Evolutionary conservation across 805 yeast genomes (phyloP).

Genomic region (Nakazawaea ishiwadae): DNA sequence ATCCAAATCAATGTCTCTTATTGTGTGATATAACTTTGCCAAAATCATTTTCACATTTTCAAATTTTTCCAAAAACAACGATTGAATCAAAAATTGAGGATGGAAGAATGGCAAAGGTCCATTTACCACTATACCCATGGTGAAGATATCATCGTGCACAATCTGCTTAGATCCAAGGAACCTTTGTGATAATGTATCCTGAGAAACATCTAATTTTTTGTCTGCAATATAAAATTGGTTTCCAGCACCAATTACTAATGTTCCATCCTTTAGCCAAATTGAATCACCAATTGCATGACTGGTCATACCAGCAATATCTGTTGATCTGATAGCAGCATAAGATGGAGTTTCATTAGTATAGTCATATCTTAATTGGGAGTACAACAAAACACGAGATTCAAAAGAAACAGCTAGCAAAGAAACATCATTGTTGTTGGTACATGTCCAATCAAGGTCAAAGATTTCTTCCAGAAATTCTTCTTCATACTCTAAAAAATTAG

Average conservation of each 20-base stretch:
- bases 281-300: conserved; percentile 85
- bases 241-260: conserved; percentile 80
- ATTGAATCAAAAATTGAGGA: conserved; percentile 81
- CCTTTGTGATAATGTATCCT: conserved; percentile 45
- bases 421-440: conserved; percentile 49
- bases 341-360: conserved; percentile 79
- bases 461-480: conserved; percentile 36
- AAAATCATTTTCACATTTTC: conserved; percentile 54
- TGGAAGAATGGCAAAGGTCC: conserved; percentile 90
- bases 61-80: conserved; percentile 57
- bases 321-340: conserved; percentile 68
- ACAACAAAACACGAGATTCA: conserved; percentile 53
- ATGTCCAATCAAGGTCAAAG: conserved; percentile 85
- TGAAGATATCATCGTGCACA: conserved; percentile 52
- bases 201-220: conserved; percentile 48
- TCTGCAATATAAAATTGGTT: conserved; percentile 86
- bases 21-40: conserved; percentile 41
- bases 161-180: conserved; percentile 59
- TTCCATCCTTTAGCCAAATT: conserved; percentile 77
- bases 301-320: conserved; percentile 68
- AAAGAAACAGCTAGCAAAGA: conserved; percentile 83
- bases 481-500: conserved; percentile 62
- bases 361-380: conserved; percentile 82
- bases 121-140: conserved; percentile 70
- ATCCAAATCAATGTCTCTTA: conserved; percentile 51